Conservation (phyloP, 148 eudicot genomes). For the Rheum nobile region DNA sequence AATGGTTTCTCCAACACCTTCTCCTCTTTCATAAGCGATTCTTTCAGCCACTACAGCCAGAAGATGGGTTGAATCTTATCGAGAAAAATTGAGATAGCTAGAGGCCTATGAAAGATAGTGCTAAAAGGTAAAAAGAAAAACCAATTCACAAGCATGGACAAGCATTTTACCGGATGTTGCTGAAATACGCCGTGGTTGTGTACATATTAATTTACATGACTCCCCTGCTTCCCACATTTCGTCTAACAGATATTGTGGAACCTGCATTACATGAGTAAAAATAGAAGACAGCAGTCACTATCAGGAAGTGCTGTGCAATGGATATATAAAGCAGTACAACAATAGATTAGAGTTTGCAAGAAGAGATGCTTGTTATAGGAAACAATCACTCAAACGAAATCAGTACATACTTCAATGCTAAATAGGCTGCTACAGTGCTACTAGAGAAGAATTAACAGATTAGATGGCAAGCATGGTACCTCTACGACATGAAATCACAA, state of each 20-base stretch:
- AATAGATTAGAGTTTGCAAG: not conserved
- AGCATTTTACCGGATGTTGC: constrained; percentile 61
- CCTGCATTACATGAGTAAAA: constrained; percentile 31
- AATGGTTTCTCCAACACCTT: constrained; percentile 65
- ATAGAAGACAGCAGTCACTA: not conserved
- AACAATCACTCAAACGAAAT: not conserved
- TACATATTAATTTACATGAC: constrained; percentile 79
- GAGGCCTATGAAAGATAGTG: not conserved
- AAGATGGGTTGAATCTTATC: not conserved
- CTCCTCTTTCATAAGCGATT: constrained; percentile 82
- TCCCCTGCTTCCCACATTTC: constrained; percentile 71
- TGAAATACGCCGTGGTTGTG: constrained; percentile 92
- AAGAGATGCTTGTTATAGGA: not conserved
- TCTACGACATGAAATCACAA: not conserved
- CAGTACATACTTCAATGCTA: constrained; percentile 1
- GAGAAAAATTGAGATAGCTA: not conserved
- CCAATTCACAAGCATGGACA: constrained; percentile 6
- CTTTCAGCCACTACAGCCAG: constrained; percentile 71
- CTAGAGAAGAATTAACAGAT: not conserved
- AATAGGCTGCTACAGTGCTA: not conserved
- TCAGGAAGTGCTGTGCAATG: not conserved
- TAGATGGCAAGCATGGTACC: no score
- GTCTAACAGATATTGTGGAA: constrained; percentile 84
- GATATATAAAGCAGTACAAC: not conserved
- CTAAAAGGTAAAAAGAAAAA: not conserved